Conservation (phyloP, 495 filamentous ascomycete species). For the Glutinoglossum americanum region DNA sequence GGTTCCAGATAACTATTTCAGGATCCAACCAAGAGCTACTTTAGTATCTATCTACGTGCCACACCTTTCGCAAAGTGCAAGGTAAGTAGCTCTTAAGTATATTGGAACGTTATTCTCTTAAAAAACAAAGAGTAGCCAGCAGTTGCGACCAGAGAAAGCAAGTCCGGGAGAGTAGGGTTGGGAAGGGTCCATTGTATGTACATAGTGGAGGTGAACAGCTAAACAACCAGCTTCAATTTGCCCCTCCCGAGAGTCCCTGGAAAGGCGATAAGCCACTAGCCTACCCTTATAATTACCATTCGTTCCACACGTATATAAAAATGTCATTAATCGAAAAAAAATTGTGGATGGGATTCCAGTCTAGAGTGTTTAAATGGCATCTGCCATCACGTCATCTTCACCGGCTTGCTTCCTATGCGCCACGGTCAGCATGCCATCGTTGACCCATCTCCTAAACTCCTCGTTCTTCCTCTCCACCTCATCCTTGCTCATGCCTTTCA, state of each 20-base stretch:
- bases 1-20: too few species aligned
- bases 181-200: neutral
- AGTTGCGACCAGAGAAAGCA: neutral
- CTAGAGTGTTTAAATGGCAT: neutral
- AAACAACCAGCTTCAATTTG: neutral
- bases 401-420: neutral
- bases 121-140: neutral
- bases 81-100: too few species aligned
- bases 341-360: neutral
- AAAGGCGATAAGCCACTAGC: neutral
- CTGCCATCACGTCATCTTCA: constrained; percentile 3
- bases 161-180: neutral
- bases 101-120: neutral
- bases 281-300: neutral
- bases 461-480: constrained; percentile 8
- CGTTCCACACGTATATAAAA: constrained; percentile 19
- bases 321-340: constrained; percentile 18
- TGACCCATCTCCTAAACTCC: constrained; percentile 3
- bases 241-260: neutral
- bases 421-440: neutral
- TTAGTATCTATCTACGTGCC: too few species aligned
- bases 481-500: constrained; percentile 4
- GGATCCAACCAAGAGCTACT: too few species aligned
- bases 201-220: neutral
- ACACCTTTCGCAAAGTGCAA: too few species aligned